A percentile compares a stretch with the other conserved stretches of the same genome.
Evolutionary conservation across 768 basidiomycete genomes (phyloP).

Genomic region (Amanita polypyramis): DNA sequence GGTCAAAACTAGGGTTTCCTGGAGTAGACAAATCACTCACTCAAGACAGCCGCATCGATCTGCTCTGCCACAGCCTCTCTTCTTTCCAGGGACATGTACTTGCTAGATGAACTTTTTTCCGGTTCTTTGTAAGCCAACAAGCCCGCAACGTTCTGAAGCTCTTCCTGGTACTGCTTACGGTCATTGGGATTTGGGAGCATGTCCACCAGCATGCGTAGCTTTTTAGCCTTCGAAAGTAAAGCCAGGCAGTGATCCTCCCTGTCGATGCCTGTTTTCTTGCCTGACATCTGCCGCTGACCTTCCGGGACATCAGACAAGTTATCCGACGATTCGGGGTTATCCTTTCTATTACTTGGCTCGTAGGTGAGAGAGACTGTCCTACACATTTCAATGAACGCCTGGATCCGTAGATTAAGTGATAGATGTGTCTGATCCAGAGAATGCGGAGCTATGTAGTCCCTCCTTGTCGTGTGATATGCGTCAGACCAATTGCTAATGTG

Average conservation of each 20-base stretch:
- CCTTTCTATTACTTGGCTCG: constrained; percentile 14
- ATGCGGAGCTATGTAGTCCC: constrained; percentile 5
- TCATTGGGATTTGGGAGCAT: constrained; percentile 45
- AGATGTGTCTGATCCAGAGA: constrained; percentile 71
- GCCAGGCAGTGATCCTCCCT: constrained; percentile 31
- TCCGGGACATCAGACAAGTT: constrained; percentile 5
- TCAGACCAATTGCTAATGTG: background rate
- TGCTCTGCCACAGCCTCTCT: constrained; percentile 80
- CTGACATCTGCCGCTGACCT: constrained; percentile 4
- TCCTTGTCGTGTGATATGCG: constrained; percentile 9
- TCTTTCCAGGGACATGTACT: constrained; percentile 67
- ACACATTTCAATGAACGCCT: constrained; percentile 79
- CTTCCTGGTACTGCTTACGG: constrained; percentile 50
- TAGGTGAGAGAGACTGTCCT: constrained; percentile 58
- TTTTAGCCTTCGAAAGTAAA: constrained; percentile 49
- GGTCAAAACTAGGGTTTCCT: background rate
- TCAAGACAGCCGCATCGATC: constrained; percentile 76
- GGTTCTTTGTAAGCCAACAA: constrained; percentile 79
- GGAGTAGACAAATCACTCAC: constrained; percentile 33
- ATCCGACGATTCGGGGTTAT: constrained; percentile 9
- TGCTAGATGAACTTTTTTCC: constrained; percentile 62
- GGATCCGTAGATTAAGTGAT: constrained; percentile 76
- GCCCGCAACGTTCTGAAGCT: constrained; percentile 65
- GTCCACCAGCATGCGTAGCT: constrained; percentile 54
- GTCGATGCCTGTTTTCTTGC: constrained; percentile 10